Evolutionary conservation across 1,284 basidiomycete species (phyloP).

Genomic region (Pisolithus thermaeus): DNA sequence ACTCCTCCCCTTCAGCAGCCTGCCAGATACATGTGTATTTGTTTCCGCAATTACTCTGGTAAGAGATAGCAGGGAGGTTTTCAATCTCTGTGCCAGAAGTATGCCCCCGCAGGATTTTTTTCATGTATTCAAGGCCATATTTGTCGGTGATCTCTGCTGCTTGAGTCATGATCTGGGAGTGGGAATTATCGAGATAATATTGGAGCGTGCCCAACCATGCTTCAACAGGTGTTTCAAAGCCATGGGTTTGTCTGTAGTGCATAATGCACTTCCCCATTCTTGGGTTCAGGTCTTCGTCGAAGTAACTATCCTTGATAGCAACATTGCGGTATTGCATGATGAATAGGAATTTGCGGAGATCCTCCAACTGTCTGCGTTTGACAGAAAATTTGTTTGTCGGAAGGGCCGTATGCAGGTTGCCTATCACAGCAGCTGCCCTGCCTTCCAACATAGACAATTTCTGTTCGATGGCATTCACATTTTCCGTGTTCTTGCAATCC

Average conservation of each 20-base stretch:
- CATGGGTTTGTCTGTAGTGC: too few relatives aligned
- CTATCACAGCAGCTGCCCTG: constrained; percentile 18
- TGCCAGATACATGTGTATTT: constrained; percentile 24
- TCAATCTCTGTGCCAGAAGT: constrained; percentile 8
- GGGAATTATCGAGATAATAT: constrained; percentile 29
- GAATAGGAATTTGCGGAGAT: constrained; percentile 29
- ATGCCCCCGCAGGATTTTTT: constrained; percentile 4
- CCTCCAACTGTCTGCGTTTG: constrained; percentile 21
- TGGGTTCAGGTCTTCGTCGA: too few relatives aligned
- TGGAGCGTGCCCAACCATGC: constrained; percentile 7
- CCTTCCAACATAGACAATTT: constrained; percentile 25
- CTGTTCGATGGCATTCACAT: constrained; percentile 24
- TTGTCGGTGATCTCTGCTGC: constrained; percentile 4
- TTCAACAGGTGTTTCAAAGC: too few relatives aligned
- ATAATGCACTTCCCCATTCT: too few relatives aligned
- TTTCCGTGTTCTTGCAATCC: constrained; percentile 11
- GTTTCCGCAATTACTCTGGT: constrained; percentile 10
- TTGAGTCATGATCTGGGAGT: constrained; percentile 21
- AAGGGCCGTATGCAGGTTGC: constrained; percentile 14
- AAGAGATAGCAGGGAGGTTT: constrained; percentile 18
- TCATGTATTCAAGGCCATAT: constrained; percentile 4
- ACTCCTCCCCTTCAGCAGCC: constrained; percentile 22
- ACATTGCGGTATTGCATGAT: constrained; percentile 27
- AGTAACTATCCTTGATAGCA: constrained; percentile 14
- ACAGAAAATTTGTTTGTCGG: constrained; percentile 12